Evolutionary conservation across 257 asterid genomes (phyloP), one percentile per base, ranked within the genome.

Genomic region (Rhazya stricta): DNA sequence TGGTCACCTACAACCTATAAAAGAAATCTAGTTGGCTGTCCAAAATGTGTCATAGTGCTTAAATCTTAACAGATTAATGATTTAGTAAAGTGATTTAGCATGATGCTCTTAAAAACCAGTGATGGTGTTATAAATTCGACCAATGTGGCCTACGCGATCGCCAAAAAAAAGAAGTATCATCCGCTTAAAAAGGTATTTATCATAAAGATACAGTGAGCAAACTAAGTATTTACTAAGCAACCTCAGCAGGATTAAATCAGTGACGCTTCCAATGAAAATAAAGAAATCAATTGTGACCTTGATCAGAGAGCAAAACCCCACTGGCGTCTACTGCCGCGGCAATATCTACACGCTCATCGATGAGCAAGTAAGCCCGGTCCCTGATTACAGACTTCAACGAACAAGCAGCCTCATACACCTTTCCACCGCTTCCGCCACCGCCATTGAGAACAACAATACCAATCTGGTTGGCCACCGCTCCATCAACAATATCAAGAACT

Each of bases 301-400:
- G 91, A 91, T 95, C 98, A 13, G 98, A 92, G 73, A 95, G 93
- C 83, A 95, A 71, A 73, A 89, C 98, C 57, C 99, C 99, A 74
- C 84, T 88, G 46, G 99, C 99, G 81, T 80, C 81, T 63, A 91
- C 91, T 4, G 97, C 97, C 8, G 98, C 87, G 23, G 96, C 96
- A 79, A 92, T 87, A 79, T 95, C 97, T 0, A 89, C 96, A 42
- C 99, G 91, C 81, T 88, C 98, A 57, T 89, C 94, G n/a, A 95
- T 88, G 84, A 91, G 78, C 86, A 95, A 83, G 80, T 89, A 92
- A 42, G 97, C 97, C 19, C 98, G 87, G 57, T 88, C 95, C 77
- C 85, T 83, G 75, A 89, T 87, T 72, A 92, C 88, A 8, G 96
- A 89, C 71, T 91, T 95, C 79, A 95, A 83, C 85, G 89, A 81